phyloP scores from a whole-genome alignment of 2,329 filamentous ascomycete species.

The Seiridium unicorne region DNA sequence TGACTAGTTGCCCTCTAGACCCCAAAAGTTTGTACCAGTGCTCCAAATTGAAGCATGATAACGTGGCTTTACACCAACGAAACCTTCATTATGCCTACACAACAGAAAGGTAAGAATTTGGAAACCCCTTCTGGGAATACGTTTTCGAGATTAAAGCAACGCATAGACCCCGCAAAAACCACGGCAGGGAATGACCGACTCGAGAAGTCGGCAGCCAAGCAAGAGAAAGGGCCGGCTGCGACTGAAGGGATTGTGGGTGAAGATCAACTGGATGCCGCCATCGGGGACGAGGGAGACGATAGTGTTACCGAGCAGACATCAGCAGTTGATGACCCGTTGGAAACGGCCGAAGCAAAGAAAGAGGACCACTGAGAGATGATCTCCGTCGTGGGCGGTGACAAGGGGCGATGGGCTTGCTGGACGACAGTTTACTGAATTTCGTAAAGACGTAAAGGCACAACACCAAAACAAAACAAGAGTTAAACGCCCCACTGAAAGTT shows the following conservation, averaged over 20 bases:
- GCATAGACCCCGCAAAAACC: background rate
- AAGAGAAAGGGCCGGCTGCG: slow-evolving; percentile 1
- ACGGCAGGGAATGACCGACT: background rate
- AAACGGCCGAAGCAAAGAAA: slow-evolving; percentile 5
- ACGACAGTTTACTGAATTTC: background rate
- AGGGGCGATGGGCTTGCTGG: no score
- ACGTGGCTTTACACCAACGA: background rate
- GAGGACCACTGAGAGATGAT: background rate
- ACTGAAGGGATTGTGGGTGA: slow-evolving; percentile 3
- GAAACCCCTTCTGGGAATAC: background rate
- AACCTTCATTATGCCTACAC: background rate
- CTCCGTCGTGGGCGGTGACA: no score
- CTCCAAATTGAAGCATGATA: no score
- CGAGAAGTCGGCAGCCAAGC: slow-evolving; percentile 2
- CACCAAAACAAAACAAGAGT: no score
- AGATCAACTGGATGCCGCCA: slow-evolving; percentile 4
- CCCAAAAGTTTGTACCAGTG: no score
- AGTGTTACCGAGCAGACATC: slow-evolving; percentile 1
- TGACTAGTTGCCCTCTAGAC: no score
- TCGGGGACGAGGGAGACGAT: slow-evolving; percentile 4
- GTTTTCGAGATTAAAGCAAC: background rate
- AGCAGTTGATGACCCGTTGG: background rate
- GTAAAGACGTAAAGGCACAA: background rate
- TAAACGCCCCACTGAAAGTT: no score
- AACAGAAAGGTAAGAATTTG: background rate